Evolutionary conservation across 805 yeast genomes (phyloP), one percentile per base, ranked within the genome.

Genomic region (Wickerhamiella qilinensis): DNA sequence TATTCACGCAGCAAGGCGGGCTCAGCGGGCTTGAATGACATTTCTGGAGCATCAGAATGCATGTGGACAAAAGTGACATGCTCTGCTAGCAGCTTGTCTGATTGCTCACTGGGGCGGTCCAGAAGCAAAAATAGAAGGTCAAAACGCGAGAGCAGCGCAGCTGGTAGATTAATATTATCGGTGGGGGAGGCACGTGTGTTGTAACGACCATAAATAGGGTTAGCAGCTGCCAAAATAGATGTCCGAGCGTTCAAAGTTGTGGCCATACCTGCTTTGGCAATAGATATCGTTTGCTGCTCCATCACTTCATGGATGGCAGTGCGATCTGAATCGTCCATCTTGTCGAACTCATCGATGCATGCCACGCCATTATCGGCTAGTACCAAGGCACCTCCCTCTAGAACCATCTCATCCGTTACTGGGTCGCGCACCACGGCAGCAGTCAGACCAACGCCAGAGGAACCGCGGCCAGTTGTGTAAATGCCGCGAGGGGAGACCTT

Each of bases 391-490:
- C 98, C 98, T 42, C 97, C 98, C 68, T 91, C 98, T 37, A 91
- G 67, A 14, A 91, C 83, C 93, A 88, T 82, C 60, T 91, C 98
- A 59, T 91, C 98, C 1, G 98, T 91, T n/a, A 86, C 88, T 2
- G 97, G 96, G 58, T 91, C 98, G 53, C 91, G 73, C 93, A 91
- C 85, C 27, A 91, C 98, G 0, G 98, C 98, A 2, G 98, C 98
- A 3, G 98, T 91, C 51, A 91, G 67, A 63, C 98, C 98, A 34
- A 91, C 98, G 41, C 98, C 98, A 0, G 98, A 91, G 3, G 96
- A 85, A 57, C 98, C 98, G 53, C 93, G 75, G 63, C 98, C 98
- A 1, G 98, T 91, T 7, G 98, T 91, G 59, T 91, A 91, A 22
- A 91, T 93, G 37, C 94, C 93, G 54, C 97, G 71, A 22, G 98